These are phyloP conservation scores for Bothriochloa decipiens DNA, from an alignment of 176 grass and related monocot genomes.

Conservation along the genomic window DNA sequence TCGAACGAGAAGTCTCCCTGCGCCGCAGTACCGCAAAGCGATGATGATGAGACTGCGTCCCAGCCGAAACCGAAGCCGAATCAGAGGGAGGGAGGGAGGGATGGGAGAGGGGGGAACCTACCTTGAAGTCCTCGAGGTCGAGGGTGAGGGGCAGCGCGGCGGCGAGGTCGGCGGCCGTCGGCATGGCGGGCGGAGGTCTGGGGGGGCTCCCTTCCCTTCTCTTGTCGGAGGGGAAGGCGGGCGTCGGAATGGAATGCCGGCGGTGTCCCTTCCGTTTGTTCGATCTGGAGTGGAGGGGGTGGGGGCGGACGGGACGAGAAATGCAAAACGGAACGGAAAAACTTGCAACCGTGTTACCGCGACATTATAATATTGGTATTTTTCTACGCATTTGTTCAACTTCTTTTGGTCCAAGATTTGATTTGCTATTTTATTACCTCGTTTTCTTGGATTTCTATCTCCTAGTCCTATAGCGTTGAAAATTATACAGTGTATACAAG, in stretches of 20 bases:
- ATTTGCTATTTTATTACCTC: background rate
- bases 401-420: background rate
- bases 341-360: background rate
- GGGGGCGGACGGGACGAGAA: slow-evolving; percentile 23
- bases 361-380: background rate
- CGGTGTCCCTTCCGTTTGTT: slow-evolving; percentile 27
- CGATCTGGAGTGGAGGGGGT: slow-evolving; percentile 24
- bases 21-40: background rate
- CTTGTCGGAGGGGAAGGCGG: background rate
- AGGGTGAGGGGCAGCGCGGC: slow-evolving; percentile 81
- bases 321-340: background rate
- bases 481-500: background rate
- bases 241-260: slow-evolving; percentile 26
- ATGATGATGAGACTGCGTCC: background rate
- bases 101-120: background rate
- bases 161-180: slow-evolving; percentile 43
- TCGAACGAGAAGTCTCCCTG: slow-evolving; percentile 98
- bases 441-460: background rate
- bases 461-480: background rate
- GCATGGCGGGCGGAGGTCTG: slow-evolving; percentile 62
- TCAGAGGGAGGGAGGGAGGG: background rate
- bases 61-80: background rate
- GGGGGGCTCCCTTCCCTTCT: background rate
- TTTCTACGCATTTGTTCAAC: background rate
- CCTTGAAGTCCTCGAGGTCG: slow-evolving; percentile 98